These are phyloP conservation scores for Pythium folliculosum DNA, from an alignment of 352 stramenopile species.

Conservation along the genomic window DNA sequence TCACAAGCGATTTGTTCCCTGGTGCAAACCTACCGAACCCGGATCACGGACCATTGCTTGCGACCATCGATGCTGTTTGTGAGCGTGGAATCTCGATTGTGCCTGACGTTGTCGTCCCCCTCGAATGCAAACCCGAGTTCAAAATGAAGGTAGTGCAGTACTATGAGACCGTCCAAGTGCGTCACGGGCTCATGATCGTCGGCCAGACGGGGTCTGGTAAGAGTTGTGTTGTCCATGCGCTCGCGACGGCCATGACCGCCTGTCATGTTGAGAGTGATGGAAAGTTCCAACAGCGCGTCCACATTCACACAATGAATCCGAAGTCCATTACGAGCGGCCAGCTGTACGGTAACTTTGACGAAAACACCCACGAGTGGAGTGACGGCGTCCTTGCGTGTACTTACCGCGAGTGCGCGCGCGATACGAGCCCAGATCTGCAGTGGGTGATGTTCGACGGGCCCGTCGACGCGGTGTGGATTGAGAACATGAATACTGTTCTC, in stretches of 20 bases:
- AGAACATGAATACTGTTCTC: conserved; percentile 97
- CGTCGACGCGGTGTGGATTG: conserved; percentile 95
- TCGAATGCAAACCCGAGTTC: conserved; percentile 84
- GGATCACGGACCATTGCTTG: conserved; percentile 81
- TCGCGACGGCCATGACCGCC: conserved; percentile 79
- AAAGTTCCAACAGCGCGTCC: conserved; percentile 60
- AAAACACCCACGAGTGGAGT: conserved; percentile 95
- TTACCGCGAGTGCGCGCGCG: conserved; percentile 90
- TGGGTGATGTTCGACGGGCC: conserved; percentile 96
- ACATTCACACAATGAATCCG: conserved; percentile 92
- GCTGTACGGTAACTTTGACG: conserved; percentile 95
- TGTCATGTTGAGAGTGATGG: conserved; percentile 61
- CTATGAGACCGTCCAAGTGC: conserved; percentile 97
- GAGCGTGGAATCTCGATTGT: conserved; percentile 59
- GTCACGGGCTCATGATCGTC: conserved; percentile 96
- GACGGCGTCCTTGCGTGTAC: conserved; percentile 94
- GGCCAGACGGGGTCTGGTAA: conserved; percentile 94
- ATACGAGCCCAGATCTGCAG: conserved; percentile 90
- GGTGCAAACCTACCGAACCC: conserved; percentile 87
- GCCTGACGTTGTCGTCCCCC: conserved; percentile 52
- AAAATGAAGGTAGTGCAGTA: conserved; percentile 96
- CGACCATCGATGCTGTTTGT: conserved; percentile 85
- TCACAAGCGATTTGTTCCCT: conserved; percentile 95
- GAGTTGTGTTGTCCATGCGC: conserved; percentile 88
- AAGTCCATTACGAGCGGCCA: conserved; percentile 96